Evolutionary conservation across 1,139 yeast genomes (phyloP).

Genomic region (Blastobotrys illinoisensis): DNA sequence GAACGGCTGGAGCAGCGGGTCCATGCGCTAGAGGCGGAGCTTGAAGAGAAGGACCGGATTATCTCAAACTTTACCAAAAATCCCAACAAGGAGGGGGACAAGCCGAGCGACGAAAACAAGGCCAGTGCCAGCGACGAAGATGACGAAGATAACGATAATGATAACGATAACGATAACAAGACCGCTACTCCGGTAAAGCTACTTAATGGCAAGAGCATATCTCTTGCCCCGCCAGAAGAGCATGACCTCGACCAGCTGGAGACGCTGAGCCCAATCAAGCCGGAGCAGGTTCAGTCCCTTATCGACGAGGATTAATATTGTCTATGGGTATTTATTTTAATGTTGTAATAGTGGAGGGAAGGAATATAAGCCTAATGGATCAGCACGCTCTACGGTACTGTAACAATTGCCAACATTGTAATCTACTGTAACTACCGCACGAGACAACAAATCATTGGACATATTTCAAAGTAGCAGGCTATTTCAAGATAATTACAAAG

Average conservation of each 20-base stretch:
- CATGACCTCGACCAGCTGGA: constrained; percentile 10
- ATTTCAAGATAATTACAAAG: no score
- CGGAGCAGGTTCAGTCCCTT: constrained; percentile 11
- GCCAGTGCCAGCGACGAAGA: constrained; percentile 4
- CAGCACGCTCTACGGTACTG: no score
- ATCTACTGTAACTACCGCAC: no score
- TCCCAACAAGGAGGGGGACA: not conserved
- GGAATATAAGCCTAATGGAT: no score
- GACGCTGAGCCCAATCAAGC: constrained; percentile 13
- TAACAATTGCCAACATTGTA: no score
- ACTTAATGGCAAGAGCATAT: not conserved
- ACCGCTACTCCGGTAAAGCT: not conserved
- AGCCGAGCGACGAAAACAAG: not conserved
- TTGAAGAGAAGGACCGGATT: constrained; percentile 12
- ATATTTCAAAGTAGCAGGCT: no score
- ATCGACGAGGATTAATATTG: not conserved
- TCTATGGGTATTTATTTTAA: no score
- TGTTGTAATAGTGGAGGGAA: not conserved
- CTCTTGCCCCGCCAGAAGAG: not conserved
- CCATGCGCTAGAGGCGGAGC: constrained; percentile 11
- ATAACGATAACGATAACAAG: not conserved
- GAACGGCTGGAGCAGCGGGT: constrained; percentile 11
- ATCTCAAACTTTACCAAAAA: constrained; percentile 6
- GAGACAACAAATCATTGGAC: no score
- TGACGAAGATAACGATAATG: not conserved